Evolutionary conservation across 2,329 filamentous ascomycete species (phyloP).

Genomic region (Cyphellophora europaea): DNA sequence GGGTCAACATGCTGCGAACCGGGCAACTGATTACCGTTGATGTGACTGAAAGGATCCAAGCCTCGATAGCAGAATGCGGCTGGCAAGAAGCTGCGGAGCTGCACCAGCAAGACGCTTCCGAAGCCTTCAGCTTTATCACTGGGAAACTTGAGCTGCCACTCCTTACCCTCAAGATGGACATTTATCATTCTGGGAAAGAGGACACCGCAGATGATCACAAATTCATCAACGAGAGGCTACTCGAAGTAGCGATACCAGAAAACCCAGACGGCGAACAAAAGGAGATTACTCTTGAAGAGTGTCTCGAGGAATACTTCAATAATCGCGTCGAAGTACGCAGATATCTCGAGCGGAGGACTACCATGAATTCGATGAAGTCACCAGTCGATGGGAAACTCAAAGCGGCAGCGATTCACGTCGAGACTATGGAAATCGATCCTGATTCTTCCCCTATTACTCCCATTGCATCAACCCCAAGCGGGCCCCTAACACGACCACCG

Average conservation of each 20-base stretch:
- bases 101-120: conserved; percentile 90
- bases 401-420: conserved; percentile 29
- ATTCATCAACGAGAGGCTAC: conserved; percentile 78
- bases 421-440: conserved; percentile 29
- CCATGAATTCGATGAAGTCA: conserved; percentile 34
- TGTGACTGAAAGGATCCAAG: conserved; percentile 77
- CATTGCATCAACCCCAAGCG: conserved; percentile 24
- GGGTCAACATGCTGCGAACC: conserved; percentile 84
- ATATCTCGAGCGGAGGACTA: conserved; percentile 56
- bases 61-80: conserved; percentile 72
- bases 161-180: conserved; percentile 83
- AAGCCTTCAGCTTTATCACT: conserved; percentile 92
- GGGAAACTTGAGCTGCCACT: conserved; percentile 80
- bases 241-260: conserved; percentile 78
- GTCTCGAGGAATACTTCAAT: conserved; percentile 91
- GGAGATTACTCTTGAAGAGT: conserved; percentile 75
- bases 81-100: conserved; percentile 71
- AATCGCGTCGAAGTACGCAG: conserved; percentile 81
- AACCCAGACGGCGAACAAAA: conserved; percentile 52
- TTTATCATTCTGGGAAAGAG: conserved; percentile 84
- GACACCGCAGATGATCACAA: conserved; percentile 83
- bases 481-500: conserved; percentile 14
- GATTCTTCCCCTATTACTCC: conserved; percentile 22
- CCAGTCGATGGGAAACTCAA: conserved; percentile 28
- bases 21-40: conserved; percentile 80